Evolutionary conservation across 2,329 filamentous ascomycete species (phyloP), one percentile per base, ranked within the genome.

Genomic region (Chalaropsis thielavioides): DNA sequence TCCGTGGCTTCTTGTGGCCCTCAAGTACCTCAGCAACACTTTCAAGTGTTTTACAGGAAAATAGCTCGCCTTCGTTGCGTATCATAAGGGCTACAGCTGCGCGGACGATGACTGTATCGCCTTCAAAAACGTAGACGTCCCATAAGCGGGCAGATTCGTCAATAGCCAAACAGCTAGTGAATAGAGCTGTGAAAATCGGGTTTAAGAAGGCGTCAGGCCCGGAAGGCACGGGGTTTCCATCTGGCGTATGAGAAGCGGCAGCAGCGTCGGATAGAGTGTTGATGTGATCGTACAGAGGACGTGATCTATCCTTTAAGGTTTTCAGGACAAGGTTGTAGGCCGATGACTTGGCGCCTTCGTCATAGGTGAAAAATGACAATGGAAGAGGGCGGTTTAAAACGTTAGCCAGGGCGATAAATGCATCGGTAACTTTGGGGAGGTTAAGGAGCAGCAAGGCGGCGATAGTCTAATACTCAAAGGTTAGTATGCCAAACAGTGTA

Each of bases 61-160:
- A 75, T 2, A 84, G 73, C 0, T 75, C 71, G 74, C 80, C 80
- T 70, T 84, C 81, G 19, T 76, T 76, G 38, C 77, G 75, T 4
- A 82, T 69, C 22, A 94, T 73, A 19, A 89, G 76, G 0, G 86
- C 89, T 0, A 91, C 85, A 0, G 83, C 87, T 0, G 87, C 87
- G 0, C 88, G 78, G 6, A 92, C 81, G 0, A 92, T 76, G 0
- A 89, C 78, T 0, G 82, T 78, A 68, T 95, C 90, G 31, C 89
- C 88, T 71, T 95, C 90, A 69, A 95, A 90, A 2, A 89, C 84
- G 69, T 89, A 90, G 0, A 92, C 83, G 68, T 95, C 90, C 88
- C 88, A 92, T 13, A 94, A 74, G 1, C 90, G 78, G 1, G 84
- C 83, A 3, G 84, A 87, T 69, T 88, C 82, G 70, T 92, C 89